Base-by-base conservation (phyloP, 1,139 yeast genomes). In the Hanseniaspora uvarum region DNA sequence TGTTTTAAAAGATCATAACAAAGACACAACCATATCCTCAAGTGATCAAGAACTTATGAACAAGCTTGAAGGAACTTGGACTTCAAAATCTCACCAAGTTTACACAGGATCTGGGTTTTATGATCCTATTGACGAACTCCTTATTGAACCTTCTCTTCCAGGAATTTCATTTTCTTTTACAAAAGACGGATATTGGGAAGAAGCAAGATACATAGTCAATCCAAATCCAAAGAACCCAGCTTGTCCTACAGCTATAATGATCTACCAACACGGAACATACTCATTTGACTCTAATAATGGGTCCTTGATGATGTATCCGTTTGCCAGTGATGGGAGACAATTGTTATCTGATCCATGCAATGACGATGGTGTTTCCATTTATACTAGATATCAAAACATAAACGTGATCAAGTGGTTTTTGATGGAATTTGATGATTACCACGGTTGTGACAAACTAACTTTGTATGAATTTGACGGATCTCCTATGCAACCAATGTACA, bases 61-160 rank as follows among this genome's bases (percentile, higher is more conserved):
- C 26, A 37, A 49, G 19, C 38, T 54, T 26, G 51, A 33, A 19
- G 98, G 98, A n/a, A 92, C 98, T 0, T 92, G 98, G 98, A 69
- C 89, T 1, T 83, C 96, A 18, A 92, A 92, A 68, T 83, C 96
- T 21, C 86, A 86, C 67, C 81, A 95, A 7, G 98, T 94, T 10
- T 83, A 92, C 71, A 92, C 98, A 0, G 98, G 98, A 0, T 95
- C 98, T 0, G 96, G 92, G 4, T 92, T 92, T 65, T 92, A 80
- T 66, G 97, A 92, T 67, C 98, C 98, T 1, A 85, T 88, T 24
- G 96, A 88, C 65, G 98, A 92, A 68, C 77, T 89, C 30, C 73
- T 92, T 57, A 86, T 88, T 60, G 98, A 94, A 67, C 98, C 98
- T 3, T 92, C 89, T 24, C 76, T 92, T 54, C 96, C 98, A 4